A percentile compares a stretch with the other conserved stretches of the same genome.
phyloP scores from a whole-genome alignment of 768 basidiomycete species.

The Exidia glandulosa region DNA sequence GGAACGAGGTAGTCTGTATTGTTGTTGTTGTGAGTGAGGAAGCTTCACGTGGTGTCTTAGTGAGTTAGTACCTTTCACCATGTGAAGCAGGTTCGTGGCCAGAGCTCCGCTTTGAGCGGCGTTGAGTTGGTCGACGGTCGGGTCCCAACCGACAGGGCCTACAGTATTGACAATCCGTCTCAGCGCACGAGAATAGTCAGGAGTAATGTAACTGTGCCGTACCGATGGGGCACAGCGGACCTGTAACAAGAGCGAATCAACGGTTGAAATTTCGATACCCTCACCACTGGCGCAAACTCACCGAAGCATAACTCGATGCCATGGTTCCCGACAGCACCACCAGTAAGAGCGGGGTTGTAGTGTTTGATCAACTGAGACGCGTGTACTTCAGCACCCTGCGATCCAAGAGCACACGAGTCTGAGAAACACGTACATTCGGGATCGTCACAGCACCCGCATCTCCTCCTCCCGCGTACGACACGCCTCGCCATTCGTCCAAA shows the following conservation, averaged over 20 bases:
- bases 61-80: neutral
- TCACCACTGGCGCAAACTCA: neutral
- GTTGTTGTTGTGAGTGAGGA: no score
- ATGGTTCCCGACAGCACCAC: conserved; percentile 7
- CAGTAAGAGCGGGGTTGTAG: conserved; percentile 6
- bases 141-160: conserved; percentile 8
- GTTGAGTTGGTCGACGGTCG: conserved; percentile 7
- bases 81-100: conserved; percentile 6
- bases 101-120: conserved; percentile 8
- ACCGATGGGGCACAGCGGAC: neutral
- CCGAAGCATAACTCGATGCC: conserved; percentile 9
- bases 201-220: neutral
- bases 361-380: conserved; percentile 7
- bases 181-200: neutral
- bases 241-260: neutral
- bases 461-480: conserved; percentile 12
- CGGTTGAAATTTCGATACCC: no score
- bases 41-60: neutral
- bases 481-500: conserved; percentile 12
- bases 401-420: neutral
- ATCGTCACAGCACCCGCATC: conserved; percentile 12
- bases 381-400: neutral
- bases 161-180: neutral
- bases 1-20: conserved; percentile 10
- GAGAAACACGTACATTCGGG: conserved; percentile 9